A percentile compares a stretch with the other conserved stretches of the same genome.
Conservation (phyloP, 2,329 filamentous ascomycete genomes). For the Ceratocystis alfenasii region DNA sequence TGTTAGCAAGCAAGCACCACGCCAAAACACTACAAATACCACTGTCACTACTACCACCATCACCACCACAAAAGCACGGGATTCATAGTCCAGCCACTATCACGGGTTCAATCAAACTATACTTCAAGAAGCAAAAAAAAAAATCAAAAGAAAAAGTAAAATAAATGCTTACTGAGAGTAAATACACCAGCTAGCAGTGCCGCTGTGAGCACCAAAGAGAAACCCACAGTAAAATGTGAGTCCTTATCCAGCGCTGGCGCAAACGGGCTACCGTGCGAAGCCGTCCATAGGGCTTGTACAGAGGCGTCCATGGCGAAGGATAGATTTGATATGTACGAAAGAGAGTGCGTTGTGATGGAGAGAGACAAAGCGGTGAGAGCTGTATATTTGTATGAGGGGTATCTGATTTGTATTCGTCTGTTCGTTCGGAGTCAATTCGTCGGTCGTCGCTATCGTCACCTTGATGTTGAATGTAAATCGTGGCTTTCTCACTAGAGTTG, state of each 20-base stretch:
- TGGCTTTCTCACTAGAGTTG: not conserved
- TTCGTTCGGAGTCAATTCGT: not conserved
- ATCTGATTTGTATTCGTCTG: not conserved
- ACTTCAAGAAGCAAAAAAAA: not conserved
- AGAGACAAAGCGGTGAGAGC: not conserved
- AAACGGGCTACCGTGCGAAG: conserved; percentile 78
- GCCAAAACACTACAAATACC: too few species aligned
- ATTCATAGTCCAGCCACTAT: too few species aligned
- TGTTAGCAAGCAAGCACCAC: not conserved
- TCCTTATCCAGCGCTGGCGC: conserved; percentile 67
- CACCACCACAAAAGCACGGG: too few species aligned
- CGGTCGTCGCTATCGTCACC: not conserved
- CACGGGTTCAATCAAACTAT: too few species aligned
- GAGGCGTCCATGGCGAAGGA: conserved; percentile 55
- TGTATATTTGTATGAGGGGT: conserved; percentile 7
- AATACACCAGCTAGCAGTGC: conserved; percentile 67
- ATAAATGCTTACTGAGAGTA: conserved; percentile 59
- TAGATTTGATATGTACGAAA: not conserved
- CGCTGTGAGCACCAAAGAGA: conserved; percentile 60
- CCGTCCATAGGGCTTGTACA: conserved; percentile 85
- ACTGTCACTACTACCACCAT: too few species aligned
- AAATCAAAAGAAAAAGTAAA: not conserved
- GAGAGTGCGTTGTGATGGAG: not conserved
- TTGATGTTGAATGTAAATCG: not conserved
- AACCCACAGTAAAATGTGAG: conserved; percentile 71